Conservation (phyloP, 1,284 basidiomycete genomes). For the Leccinum pachyderme region DNA sequence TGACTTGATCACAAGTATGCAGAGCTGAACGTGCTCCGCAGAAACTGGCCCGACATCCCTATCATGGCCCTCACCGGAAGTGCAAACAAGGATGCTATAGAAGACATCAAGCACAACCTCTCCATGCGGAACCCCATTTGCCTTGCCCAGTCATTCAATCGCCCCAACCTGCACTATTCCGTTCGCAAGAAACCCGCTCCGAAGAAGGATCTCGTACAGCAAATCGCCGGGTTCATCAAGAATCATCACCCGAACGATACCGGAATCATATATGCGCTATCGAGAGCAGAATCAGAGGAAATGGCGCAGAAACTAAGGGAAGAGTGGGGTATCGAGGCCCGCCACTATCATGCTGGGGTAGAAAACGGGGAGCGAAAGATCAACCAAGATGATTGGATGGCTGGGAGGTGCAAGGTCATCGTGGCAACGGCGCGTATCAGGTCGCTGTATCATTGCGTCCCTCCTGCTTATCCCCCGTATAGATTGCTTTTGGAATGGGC, state of each 20-base stretch:
- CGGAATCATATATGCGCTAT: slow-evolving; percentile 88
- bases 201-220: slow-evolving; percentile 51
- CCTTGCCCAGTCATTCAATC: slow-evolving; percentile 88
- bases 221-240: slow-evolving; percentile 77
- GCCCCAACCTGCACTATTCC: slow-evolving; percentile 85
- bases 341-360: slow-evolving; percentile 89
- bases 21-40: slow-evolving; percentile 65
- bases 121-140: slow-evolving; percentile 59
- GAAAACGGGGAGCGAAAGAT: slow-evolving; percentile 59
- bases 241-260: slow-evolving; percentile 57
- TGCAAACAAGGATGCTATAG: slow-evolving; percentile 74
- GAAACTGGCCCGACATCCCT: slow-evolving; percentile 75
- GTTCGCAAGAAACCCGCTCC: slow-evolving; percentile 57
- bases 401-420: slow-evolving; percentile 74
- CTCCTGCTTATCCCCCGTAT: slow-evolving; percentile 10
- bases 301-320: slow-evolving; percentile 67
- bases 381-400: slow-evolving; percentile 77
- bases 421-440: slow-evolving; percentile 74
- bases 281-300: slow-evolving; percentile 75
- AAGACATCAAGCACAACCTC: slow-evolving; percentile 78
- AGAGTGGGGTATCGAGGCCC: slow-evolving; percentile 59
- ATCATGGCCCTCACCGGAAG: slow-evolving; percentile 98
- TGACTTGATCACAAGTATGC: slow-evolving; percentile 52
- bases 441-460: slow-evolving; percentile 3
- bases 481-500: slow-evolving; percentile 97